These are phyloP conservation scores for Leishmania lainsoni DNA, from an alignment of 208 protist genomes.

Conservation along the genomic window DNA sequence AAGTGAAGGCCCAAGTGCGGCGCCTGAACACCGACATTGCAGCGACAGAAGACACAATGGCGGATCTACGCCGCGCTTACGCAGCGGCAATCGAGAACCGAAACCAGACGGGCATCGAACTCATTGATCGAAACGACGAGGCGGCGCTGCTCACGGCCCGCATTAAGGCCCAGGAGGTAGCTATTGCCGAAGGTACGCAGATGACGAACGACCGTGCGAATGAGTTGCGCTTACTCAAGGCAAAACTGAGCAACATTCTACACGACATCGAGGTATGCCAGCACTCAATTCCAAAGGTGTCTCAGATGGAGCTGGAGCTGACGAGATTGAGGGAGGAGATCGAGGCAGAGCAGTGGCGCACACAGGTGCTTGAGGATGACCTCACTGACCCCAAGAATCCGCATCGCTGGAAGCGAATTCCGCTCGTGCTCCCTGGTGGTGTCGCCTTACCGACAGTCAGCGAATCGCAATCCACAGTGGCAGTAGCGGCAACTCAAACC, in stretches of 20 bases:
- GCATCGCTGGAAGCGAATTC: slow-evolving; percentile 72
- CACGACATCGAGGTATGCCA: slow-evolving; percentile 85
- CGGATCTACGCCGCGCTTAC: slow-evolving; percentile 82
- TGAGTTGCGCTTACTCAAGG: slow-evolving; percentile 67
- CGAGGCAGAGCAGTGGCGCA: slow-evolving; percentile 84
- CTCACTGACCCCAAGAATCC: slow-evolving; percentile 86
- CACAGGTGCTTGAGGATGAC: slow-evolving; percentile 82
- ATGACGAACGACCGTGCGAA: slow-evolving; percentile 82
- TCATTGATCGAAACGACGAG: slow-evolving; percentile 97
- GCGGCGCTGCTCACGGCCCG: slow-evolving; percentile 95
- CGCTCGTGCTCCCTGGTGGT: slow-evolving; percentile 3
- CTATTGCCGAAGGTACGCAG: slow-evolving; percentile 83
- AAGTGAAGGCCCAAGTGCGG: slow-evolving; percentile 89
- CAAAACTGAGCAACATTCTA: slow-evolving; percentile 79
- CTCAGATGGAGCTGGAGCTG: slow-evolving; percentile 86
- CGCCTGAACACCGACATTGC: slow-evolving; percentile 93
- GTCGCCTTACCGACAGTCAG: not conserved
- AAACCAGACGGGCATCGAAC: slow-evolving; percentile 95
- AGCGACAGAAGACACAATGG: slow-evolving; percentile 87
- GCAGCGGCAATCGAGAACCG: slow-evolving; percentile 88
- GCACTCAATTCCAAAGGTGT: slow-evolving; percentile 76
- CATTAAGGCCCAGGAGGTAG: slow-evolving; percentile 91
- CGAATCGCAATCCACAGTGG: not conserved
- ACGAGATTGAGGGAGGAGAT: slow-evolving; percentile 70
- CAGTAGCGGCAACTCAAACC: not conserved